Conservation (phyloP, 768 basidiomycete species). For the Lactarius sanguifluus region DNA sequence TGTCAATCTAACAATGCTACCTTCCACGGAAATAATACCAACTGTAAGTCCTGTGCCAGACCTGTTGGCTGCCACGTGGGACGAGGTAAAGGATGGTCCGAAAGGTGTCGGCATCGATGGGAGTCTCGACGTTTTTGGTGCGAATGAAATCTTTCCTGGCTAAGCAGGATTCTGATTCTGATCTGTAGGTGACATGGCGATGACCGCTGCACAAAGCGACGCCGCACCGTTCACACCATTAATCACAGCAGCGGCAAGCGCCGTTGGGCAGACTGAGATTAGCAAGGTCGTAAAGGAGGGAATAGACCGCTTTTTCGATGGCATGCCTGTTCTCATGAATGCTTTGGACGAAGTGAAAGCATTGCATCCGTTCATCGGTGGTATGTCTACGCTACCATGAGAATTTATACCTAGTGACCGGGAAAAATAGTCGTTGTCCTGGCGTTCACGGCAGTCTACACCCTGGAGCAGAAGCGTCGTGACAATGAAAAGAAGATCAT, state of each 20-base stretch:
- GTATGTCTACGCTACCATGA: conserved; percentile 24
- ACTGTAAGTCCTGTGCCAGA: neutral
- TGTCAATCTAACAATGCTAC: neutral
- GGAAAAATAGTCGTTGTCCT: conserved; percentile 43
- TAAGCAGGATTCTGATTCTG: neutral
- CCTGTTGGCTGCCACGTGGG: conserved; percentile 6
- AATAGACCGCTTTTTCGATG: conserved; percentile 32
- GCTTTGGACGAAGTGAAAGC: conserved; percentile 34
- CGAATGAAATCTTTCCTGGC: neutral
- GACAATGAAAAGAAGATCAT: conserved; percentile 53
- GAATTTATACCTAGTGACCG: neutral
- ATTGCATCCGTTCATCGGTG: conserved; percentile 34
- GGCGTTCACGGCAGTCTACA: conserved; percentile 51
- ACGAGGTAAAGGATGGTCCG: conserved; percentile 3
- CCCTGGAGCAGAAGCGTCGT: conserved; percentile 47
- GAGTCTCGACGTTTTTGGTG: neutral
- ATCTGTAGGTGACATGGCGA: neutral
- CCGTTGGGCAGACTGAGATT: conserved; percentile 10
- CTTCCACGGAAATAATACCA: neutral
- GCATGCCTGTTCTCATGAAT: conserved; percentile 33
- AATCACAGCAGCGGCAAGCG: conserved; percentile 9
- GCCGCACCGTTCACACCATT: neutral
- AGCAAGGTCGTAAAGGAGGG: conserved; percentile 26
- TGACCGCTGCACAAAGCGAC: neutral
- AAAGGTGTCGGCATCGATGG: neutral